Base-by-base conservation (phyloP, 148 eudicot species). In the Camellia sinensis region DNA sequence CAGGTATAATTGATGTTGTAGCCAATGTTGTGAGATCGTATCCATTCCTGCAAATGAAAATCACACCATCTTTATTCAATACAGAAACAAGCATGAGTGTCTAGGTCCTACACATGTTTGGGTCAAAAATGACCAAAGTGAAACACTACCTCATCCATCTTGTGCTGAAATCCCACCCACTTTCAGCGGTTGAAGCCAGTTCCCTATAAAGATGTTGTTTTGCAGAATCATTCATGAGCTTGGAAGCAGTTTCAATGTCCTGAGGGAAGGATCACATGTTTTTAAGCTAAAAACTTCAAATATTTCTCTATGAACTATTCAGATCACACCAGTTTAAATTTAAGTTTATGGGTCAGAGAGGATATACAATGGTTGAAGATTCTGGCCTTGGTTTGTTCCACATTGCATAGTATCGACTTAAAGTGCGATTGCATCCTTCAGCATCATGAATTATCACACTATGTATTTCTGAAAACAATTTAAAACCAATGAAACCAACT, bases 151-250 rank as follows among this genome's bases (percentile, higher is more conserved):
- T 95, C 99, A 95, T 95, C 97, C 97, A 95, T 83, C 99, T 90
- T 65, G 93, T 84, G 81, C 99, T 95, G 80, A 95, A 95, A 91
- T 95, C 99, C 99, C 97, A 93, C 73, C 99, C 99, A 82, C 91
- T 85, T 89, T 95, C 99, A 81, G 97, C 97, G 45, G 97, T 61
- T 66, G 99, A 93, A 80, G 99, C 97, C 50, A 92, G 14, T 84
- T 95, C 97, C 40, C 93, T 91, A 79, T 93, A 95, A 48, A 95
- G 86, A 29, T 79, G 81, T 53, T 83, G 81, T 84, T 89, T 92
- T 53, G 85, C 89, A 63, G 89, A 78, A 18, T 37, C 79, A 78
- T 67, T 71, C 65, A 76, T 45, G 37, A 95, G 80, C 70, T 82
- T 86, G 41, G 89, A 80, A 76, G 99, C 97, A 82, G 89, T 89